Evolutionary conservation across 176 grass and related monocot genomes (phyloP).

Genomic region (Carex kokanica): DNA sequence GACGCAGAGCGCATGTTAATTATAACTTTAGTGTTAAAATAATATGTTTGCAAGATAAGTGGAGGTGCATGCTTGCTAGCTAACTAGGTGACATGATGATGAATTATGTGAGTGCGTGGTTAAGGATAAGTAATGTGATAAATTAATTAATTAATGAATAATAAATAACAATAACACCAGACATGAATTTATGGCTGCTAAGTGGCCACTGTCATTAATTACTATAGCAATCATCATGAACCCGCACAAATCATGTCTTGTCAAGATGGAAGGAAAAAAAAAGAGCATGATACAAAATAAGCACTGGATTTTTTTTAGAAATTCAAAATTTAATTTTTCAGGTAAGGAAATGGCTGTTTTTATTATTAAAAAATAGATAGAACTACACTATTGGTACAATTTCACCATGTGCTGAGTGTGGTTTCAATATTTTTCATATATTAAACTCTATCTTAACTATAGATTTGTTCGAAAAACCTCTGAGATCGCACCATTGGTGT

Average conservation of each 20-base stretch:
- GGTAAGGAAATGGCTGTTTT: no score
- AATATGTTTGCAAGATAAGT: not conserved
- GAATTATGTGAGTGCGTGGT: not conserved
- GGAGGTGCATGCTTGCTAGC: not conserved
- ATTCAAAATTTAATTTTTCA: no score
- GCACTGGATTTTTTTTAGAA: no score
- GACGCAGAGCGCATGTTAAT: no score
- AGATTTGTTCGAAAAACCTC: no score
- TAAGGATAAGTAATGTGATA: not conserved
- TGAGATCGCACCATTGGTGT: no score
- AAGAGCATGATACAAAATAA: not conserved
- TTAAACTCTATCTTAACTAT: no score
- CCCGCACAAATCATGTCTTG: not conserved
- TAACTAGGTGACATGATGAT: not conserved
- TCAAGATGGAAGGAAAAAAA: not conserved
- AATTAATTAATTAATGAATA: not conserved
- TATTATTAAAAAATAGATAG: no score
- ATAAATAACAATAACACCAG: not conserved
- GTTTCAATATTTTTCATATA: no score
- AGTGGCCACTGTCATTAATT: not conserved
- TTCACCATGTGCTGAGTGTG: no score
- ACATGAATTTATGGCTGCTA: not conserved
- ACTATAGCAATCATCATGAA: not conserved
- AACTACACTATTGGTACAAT: no score
- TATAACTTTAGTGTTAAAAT: conserved; percentile 3